These are phyloP conservation scores for Neonectria magnoliae DNA, from an alignment of 2,329 filamentous ascomycete species.

Conservation along the genomic window DNA sequence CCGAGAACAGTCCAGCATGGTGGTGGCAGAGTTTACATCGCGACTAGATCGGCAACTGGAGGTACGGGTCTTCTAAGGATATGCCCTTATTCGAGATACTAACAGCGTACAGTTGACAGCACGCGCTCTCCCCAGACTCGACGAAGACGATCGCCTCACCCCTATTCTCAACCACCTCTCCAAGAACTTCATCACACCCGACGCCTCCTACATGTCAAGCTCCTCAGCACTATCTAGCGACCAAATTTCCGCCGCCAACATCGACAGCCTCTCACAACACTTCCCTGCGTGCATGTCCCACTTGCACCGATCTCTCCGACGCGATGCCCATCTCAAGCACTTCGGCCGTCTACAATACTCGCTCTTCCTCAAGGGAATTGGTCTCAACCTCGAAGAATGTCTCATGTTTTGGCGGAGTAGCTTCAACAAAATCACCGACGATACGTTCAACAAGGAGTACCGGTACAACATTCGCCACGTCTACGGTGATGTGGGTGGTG, in stretches of 20 bases:
- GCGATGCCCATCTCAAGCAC: constrained; percentile 92
- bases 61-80: constrained; percentile 56
- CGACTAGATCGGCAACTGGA: constrained; percentile 85
- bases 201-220: constrained; percentile 77
- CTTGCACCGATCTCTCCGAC: constrained; percentile 84
- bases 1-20: constrained; percentile 87
- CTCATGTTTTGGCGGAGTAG: constrained; percentile 89
- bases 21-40: constrained; percentile 85
- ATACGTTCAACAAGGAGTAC: constrained; percentile 97
- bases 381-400: constrained; percentile 89
- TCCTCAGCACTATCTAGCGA: constrained; percentile 73
- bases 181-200: constrained; percentile 93
- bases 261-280: constrained; percentile 82
- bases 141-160: constrained; percentile 91
- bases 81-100: background rate
- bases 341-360: constrained; percentile 94
- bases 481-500: constrained; percentile 95
- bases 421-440: constrained; percentile 90
- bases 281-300: constrained; percentile 96
- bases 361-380: constrained; percentile 95
- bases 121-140: constrained; percentile 88
- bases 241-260: constrained; percentile 79
- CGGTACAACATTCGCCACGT: constrained; percentile 95
- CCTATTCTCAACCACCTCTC: constrained; percentile 80
- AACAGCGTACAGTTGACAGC: constrained; percentile 73